phyloP scores from a whole-genome alignment of 805 yeast genomes.

The Metschnikowia santaceciliae region DNA sequence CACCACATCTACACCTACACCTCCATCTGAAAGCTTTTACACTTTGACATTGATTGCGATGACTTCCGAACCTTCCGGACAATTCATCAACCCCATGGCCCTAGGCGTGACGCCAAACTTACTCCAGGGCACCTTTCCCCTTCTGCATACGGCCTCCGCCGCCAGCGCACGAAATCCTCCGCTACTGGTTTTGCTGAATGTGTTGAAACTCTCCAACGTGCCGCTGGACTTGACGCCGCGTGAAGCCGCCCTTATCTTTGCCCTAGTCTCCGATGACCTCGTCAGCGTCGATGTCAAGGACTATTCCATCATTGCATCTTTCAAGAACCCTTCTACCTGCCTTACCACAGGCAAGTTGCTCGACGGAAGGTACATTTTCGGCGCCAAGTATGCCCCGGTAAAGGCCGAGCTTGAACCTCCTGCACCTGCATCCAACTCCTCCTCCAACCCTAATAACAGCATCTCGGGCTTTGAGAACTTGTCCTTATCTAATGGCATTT shows the following conservation, averaged over 20 bases:
- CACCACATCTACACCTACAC: too few species aligned
- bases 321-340: slow-evolving; percentile 37
- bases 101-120: slow-evolving; percentile 7
- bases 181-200: slow-evolving; percentile 3
- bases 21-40: too few species aligned
- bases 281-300: slow-evolving; percentile 45
- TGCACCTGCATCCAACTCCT: slow-evolving; percentile 15
- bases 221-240: slow-evolving; percentile 63
- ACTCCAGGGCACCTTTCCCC: slow-evolving; percentile 4
- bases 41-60: background rate
- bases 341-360: slow-evolving; percentile 37
- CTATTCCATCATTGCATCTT: slow-evolving; percentile 29
- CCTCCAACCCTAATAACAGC: slow-evolving; percentile 11
- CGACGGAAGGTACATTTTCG: slow-evolving; percentile 39
- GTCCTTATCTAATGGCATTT: slow-evolving; percentile 27
- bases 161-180: slow-evolving; percentile 1
- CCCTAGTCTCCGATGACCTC: slow-evolving; percentile 62
- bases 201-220: slow-evolving; percentile 42
- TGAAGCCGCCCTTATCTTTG: slow-evolving; percentile 64
- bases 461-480: slow-evolving; percentile 22
- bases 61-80: slow-evolving; percentile 15
- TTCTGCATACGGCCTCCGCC: slow-evolving; percentile 1
- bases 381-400: slow-evolving; percentile 32
- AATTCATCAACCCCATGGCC: slow-evolving; percentile 12
- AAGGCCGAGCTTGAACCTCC: slow-evolving; percentile 32